Evolutionary conservation across 768 basidiomycete species (phyloP).

Genomic region (Psilocybe cubensis): DNA sequence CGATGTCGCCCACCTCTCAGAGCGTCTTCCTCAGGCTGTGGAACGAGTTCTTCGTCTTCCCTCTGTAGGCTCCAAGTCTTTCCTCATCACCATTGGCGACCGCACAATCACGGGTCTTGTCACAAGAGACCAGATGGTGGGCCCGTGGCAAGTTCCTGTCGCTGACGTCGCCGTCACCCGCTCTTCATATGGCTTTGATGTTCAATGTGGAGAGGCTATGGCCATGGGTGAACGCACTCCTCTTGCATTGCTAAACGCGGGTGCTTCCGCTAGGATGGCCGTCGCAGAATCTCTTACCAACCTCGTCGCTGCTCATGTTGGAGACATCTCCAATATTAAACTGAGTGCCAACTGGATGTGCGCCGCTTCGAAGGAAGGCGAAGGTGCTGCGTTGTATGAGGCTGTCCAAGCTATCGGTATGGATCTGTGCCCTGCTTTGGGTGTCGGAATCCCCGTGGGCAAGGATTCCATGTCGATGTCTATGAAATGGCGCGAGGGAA

Average conservation of each 20-base stretch:
- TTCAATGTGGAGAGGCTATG: slow-evolving; percentile 91
- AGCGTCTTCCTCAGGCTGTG: slow-evolving; percentile 65
- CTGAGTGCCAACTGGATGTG: slow-evolving; percentile 99
- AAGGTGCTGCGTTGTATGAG: slow-evolving; percentile 88
- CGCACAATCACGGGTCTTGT: slow-evolving; percentile 93
- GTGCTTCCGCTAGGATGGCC: slow-evolving; percentile 95
- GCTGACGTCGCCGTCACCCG: slow-evolving; percentile 97
- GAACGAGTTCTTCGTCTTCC: slow-evolving; percentile 89
- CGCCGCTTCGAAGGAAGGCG: slow-evolving; percentile 86
- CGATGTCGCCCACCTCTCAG: slow-evolving; percentile 35
- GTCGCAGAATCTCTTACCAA: slow-evolving; percentile 94
- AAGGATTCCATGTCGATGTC: slow-evolving; percentile 99
- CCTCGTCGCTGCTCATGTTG: slow-evolving; percentile 78
- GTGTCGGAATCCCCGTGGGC: slow-evolving; percentile 95
- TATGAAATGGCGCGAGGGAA: slow-evolving; percentile 82
- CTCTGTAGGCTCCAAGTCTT: slow-evolving; percentile 93
- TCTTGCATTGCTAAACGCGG: slow-evolving; percentile 82
- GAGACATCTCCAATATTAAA: slow-evolving; percentile 76
- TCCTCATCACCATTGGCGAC: slow-evolving; percentile 98
- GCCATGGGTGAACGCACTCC: slow-evolving; percentile 98
- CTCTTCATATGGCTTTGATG: slow-evolving; percentile 91
- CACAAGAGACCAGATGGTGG: slow-evolving; percentile 97
- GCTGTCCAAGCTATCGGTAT: slow-evolving; percentile 90
- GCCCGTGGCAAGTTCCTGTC: slow-evolving; percentile 97
- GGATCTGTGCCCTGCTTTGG: slow-evolving; percentile 91